Evolutionary conservation across 2,329 filamentous ascomycete species (phyloP), one percentile per base, ranked within the genome.

Genomic region (Dryadomyces quercivorus): DNA sequence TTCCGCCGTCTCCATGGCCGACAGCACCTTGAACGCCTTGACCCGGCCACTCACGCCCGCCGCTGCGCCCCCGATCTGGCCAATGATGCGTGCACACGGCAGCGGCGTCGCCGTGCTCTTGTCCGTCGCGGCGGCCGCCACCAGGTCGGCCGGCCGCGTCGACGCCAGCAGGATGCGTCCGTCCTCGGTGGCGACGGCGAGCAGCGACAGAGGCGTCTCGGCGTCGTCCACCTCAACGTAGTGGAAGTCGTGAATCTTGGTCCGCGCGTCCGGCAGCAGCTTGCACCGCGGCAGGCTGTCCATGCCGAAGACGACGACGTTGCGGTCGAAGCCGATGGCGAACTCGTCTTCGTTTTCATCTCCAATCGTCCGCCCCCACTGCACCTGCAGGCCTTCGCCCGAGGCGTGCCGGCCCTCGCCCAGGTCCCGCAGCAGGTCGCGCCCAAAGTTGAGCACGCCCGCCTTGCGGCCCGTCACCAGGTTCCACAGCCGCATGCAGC

Each of bases 381-480:
- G 77, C 18, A 97, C 88, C 61, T 78, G 81, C 53, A 87, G 76
- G 4, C 90, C 92, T 66, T 97, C 93, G 13, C 92, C 91, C 47
- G 82, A 84, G 47, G 83, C 81, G 66, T 85, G 84, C 66, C 81
- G 80, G 36, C 52, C 56, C 71, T 95, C 89, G 48, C 88, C 88
- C 12, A 86, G 80, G 61, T 86, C 82, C 47, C 80, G 75, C 52
- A 97, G 73, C 63, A 93, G 76, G 0, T 84, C 80, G 55, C 80
- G 77, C 60, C 79, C 80, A 67, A 97, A 97, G 66, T 88, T 93
- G 61, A 98, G 72, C 52, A 95, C 91, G 34, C 91, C 89, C 1
- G 91, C 91, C 72, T 95, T 96, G 72, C 92, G 95, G 16, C 91
- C 93, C 2, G 92, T 97, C 60, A 97, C 90, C 59, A 98, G 69